Evolutionary conservation across 179 eudicot genomes (phyloP).

Genomic region (Vitellaria paradoxa): DNA sequence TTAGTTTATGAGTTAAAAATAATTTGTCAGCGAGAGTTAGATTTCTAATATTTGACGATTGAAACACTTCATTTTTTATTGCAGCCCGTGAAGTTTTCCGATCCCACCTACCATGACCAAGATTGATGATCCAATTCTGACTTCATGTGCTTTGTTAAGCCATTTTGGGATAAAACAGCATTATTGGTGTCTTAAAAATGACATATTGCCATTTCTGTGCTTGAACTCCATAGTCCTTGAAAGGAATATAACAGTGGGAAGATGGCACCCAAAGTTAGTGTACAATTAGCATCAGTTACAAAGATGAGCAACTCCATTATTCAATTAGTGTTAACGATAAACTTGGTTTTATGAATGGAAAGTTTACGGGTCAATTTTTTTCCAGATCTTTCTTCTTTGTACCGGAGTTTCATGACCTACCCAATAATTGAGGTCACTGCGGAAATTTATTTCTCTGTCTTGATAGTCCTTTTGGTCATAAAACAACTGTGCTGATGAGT

Average conservation of each 20-base stretch:
- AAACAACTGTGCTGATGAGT: too few species aligned
- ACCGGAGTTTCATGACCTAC: background rate
- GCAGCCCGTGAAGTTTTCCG: background rate
- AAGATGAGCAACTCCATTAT: background rate
- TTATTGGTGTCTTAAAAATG: background rate
- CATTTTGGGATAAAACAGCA: background rate
- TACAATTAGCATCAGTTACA: background rate
- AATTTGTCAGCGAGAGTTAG: background rate
- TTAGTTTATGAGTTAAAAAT: background rate
- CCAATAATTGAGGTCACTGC: background rate
- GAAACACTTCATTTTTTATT: background rate
- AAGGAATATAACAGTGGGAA: background rate
- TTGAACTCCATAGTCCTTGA: too few species aligned
- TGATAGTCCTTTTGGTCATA: background rate
- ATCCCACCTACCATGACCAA: background rate
- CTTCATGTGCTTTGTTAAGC: background rate
- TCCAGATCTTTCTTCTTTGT: too few species aligned
- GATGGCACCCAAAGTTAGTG: background rate
- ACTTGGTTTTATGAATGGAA: background rate
- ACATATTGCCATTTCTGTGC: background rate
- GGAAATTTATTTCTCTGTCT: background rate
- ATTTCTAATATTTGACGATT: background rate
- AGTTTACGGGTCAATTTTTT: background rate
- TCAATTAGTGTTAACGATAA: background rate
- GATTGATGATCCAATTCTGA: background rate